Evolutionary conservation across 2,329 filamentous ascomycete genomes (phyloP).

Genomic region (Aspergillus fructus): DNA sequence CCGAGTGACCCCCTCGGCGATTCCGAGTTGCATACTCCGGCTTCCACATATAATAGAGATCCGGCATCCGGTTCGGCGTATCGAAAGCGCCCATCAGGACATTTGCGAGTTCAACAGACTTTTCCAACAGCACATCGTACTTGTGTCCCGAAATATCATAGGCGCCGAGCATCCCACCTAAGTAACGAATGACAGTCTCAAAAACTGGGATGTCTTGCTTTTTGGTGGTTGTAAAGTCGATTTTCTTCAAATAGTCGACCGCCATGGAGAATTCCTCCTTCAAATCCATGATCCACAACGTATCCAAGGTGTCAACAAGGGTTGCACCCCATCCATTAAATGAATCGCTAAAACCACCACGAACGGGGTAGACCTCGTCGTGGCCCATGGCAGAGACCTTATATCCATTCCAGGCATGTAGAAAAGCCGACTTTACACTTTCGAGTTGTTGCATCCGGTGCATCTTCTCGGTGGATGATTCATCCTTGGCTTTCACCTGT

Average conservation of each 20-base stretch:
- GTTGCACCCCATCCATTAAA: constrained; percentile 93
- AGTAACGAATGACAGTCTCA: constrained; percentile 86
- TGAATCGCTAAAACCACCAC: constrained; percentile 67
- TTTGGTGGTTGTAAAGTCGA: constrained; percentile 77
- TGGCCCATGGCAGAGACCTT: constrained; percentile 76
- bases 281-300: constrained; percentile 82
- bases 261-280: constrained; percentile 78
- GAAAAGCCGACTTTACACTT: constrained; percentile 70
- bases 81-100: constrained; percentile 82
- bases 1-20: constrained; percentile 58
- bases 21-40: constrained; percentile 63
- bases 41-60: constrained; percentile 76
- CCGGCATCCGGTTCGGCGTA: constrained; percentile 90
- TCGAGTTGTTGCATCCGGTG: constrained; percentile 65
- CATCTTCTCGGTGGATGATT: constrained; percentile 59
- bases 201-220: constrained; percentile 79
- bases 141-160: constrained; percentile 78
- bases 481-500: constrained; percentile 68
- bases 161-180: constrained; percentile 80
- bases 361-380: constrained; percentile 78
- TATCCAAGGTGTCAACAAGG: constrained; percentile 77
- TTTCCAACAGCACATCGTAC: constrained; percentile 69
- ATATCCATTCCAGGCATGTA: constrained; percentile 80
- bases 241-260: constrained; percentile 64
- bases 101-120: constrained; percentile 76